Base-by-base conservation (phyloP, 1,284 basidiomycete species). In the Ustilago crameri region DNA sequence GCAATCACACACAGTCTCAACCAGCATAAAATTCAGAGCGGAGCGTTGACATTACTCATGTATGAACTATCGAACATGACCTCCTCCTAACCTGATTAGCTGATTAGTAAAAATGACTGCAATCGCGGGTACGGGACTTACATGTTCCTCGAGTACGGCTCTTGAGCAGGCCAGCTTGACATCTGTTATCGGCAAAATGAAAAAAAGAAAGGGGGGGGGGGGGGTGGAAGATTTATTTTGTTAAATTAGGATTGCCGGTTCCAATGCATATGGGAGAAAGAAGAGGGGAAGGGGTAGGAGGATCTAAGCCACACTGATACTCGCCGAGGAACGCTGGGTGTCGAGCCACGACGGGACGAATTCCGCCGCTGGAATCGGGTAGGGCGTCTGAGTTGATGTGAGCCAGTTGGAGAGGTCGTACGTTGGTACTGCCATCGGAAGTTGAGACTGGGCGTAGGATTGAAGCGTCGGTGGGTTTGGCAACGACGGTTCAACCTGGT, bases 191-290 rank as follows among this genome's bases (percentile, higher is more conserved):
- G 54, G 35, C 41, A 50, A 68, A 30, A 40, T 22, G n/a, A 24
- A 30, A 17, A 34, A 24, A n/a, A 24, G 24, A 17, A 32, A 23
- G 23, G 15, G 22, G 22, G 20, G 18, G n/a, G 30, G 15, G 46
- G 32, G 52, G 55, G 65, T 41, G 55, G 8, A 40, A 56, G 48
- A 55, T 32, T 18, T 5, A 46, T 53, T 42, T 54, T 51, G 55
- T 61, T 60, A 63, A 63, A 63, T 60, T 69, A 69, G 66, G 66
- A 69, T 69, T 46, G 52, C 60, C 51, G 56, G 66, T 69, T 69
- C 66, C 54, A 57, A 57, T 9, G 10, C 30, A 30, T 45, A 12
- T 15, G 7, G 30, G 22, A 22, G 17, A 9, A 32, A 27, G 37
- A n/a, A 22, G 15, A 9, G 23, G 40, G 9, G 26, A 30, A 24